Conservation (phyloP, 1,139 yeast species). For the Wickerhamomyces sp. region DNA sequence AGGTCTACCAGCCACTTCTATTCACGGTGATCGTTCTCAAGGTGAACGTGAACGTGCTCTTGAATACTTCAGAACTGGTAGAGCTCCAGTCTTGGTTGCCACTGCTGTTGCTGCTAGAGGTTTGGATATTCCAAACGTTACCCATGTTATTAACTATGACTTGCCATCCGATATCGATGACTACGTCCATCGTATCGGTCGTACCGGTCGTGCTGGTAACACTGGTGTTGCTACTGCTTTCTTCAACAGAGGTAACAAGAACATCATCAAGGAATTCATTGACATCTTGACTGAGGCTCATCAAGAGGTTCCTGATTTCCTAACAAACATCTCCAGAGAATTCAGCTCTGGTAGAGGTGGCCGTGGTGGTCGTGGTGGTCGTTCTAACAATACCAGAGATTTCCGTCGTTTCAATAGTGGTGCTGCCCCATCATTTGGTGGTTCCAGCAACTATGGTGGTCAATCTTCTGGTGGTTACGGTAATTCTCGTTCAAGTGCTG, state of each 20-base stretch:
- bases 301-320: constrained; percentile 93
- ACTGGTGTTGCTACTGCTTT: constrained; percentile 97
- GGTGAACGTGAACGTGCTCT: constrained; percentile 96
- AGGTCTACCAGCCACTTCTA: constrained; percentile 94
- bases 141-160: constrained; percentile 95
- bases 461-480: background rate
- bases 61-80: constrained; percentile 80
- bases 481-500: constrained; percentile 13
- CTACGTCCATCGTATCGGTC: constrained; percentile 98
- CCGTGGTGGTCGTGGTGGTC: constrained; percentile 56
- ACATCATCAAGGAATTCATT: constrained; percentile 81
- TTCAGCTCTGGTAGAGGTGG: constrained; percentile 57
- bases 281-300: constrained; percentile 91
- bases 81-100: constrained; percentile 90
- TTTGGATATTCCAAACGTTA: constrained; percentile 97
- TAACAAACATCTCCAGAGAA: constrained; percentile 78
- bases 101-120: constrained; percentile 99
- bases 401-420: constrained; percentile 43
- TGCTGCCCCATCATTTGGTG: constrained; percentile 24
- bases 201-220: constrained; percentile 99
- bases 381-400: constrained; percentile 45
- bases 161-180: constrained; percentile 96
- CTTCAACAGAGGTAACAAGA: constrained; percentile 93
- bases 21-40: constrained; percentile 98
- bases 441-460: constrained; percentile 19